Evolutionary conservation across 768 basidiomycete species (phyloP).

Genomic region (Pulveroboletus sp.): DNA sequence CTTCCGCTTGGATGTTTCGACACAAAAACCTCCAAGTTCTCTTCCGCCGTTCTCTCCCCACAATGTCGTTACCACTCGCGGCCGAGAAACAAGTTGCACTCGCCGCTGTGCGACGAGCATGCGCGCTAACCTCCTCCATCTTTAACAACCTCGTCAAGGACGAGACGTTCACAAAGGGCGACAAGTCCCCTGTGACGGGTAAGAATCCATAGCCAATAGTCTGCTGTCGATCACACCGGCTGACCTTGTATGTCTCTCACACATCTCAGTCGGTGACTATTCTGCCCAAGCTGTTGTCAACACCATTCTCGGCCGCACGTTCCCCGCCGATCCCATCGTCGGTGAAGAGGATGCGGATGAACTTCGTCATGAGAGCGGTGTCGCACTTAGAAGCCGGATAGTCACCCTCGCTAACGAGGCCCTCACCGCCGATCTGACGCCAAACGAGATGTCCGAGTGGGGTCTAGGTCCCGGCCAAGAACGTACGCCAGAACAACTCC

Average conservation of each 20-base stretch:
- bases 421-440: constrained; percentile 46
- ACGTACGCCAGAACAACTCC: constrained; percentile 52
- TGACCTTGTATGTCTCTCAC: background rate
- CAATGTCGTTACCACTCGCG: constrained; percentile 53
- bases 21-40: constrained; percentile 2
- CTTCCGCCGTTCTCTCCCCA: constrained; percentile 1
- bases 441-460: constrained; percentile 63
- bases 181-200: constrained; percentile 92
- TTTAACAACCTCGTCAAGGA: constrained; percentile 81
- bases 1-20: constrained; percentile 13
- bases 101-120: constrained; percentile 83
- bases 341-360: constrained; percentile 93
- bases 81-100: constrained; percentile 79
- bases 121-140: constrained; percentile 74
- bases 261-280: constrained; percentile 76
- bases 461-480: constrained; percentile 60
- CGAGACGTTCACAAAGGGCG: constrained; percentile 85
- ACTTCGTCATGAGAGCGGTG: constrained; percentile 48
- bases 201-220: constrained; percentile 8
- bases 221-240: background rate
- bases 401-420: constrained; percentile 80
- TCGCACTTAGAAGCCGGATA: constrained; percentile 56
- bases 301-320: constrained; percentile 67
- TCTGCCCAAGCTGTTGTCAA: constrained; percentile 91
- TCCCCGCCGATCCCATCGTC: constrained; percentile 84